Percentiles rank a stretch among this genome's conserved stretches.
These are phyloP conservation scores for Bruguiera sexangula DNA, from an alignment of 345 rosid genomes.

Conservation along the genomic window DNA sequence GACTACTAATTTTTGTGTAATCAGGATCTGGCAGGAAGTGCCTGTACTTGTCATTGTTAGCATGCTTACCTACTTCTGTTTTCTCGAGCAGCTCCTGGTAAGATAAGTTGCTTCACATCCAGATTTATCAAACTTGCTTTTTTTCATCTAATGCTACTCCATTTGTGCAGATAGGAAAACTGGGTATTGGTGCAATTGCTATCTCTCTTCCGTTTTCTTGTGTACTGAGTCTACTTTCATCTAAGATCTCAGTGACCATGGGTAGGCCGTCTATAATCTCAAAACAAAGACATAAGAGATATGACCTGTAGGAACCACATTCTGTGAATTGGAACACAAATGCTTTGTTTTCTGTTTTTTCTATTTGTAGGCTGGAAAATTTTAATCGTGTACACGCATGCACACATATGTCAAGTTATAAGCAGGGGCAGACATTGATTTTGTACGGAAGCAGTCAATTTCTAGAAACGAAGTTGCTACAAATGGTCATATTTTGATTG, in stretches of 20 bases:
- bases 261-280: constrained; percentile 44
- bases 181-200: constrained; percentile 85
- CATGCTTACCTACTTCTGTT: constrained; percentile 91
- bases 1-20: constrained; percentile 13
- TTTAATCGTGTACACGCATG: no score
- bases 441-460: no score
- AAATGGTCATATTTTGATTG: not conserved
- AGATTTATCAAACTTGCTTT: constrained; percentile 4
- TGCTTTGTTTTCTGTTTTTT: not conserved
- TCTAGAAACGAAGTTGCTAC: not conserved
- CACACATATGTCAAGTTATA: no score
- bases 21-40: constrained; percentile 90
- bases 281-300: not conserved
- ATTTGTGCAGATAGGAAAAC: constrained; percentile 54
- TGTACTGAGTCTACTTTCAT: constrained; percentile 73
- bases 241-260: constrained; percentile 89
- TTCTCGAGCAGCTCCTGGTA: constrained; percentile 94
- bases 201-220: constrained; percentile 92
- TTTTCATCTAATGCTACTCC: not conserved
- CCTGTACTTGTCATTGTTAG: constrained; percentile 79
- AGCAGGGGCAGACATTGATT: no score
- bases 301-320: not conserved
- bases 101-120: constrained; percentile 9
- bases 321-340: not conserved
- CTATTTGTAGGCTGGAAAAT: no score